Percentiles rank a stretch among this genome's conserved stretches.
Evolutionary conservation across 805 yeast genomes (phyloP).

Genomic region (Hagleromyces aurorensis): DNA sequence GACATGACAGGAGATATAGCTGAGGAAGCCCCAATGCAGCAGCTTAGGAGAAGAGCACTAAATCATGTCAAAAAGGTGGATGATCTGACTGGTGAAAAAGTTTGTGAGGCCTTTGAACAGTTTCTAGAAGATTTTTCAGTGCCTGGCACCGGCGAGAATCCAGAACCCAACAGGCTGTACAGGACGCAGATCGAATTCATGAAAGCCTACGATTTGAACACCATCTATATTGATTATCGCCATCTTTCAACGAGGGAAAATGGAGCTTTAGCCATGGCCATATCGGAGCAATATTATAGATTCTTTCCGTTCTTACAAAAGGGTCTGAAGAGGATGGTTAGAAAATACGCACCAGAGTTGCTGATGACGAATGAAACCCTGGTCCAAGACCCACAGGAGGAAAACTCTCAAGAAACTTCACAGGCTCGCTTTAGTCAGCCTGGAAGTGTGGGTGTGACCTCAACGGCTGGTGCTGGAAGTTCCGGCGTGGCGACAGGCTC

Average conservation of each 20-base stretch:
- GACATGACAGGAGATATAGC: constrained; percentile 12
- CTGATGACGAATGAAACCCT: constrained; percentile 39
- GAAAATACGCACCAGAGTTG: constrained; percentile 66
- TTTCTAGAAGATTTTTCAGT: constrained; percentile 64
- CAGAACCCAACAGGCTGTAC: constrained; percentile 64
- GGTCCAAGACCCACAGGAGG: constrained; percentile 18
- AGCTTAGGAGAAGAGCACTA: constrained; percentile 45
- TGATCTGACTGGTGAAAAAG: constrained; percentile 90
- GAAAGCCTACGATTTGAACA: constrained; percentile 64
- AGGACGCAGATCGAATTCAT: constrained; percentile 74
- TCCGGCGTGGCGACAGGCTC: constrained; percentile 16
- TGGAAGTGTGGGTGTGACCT: constrained; percentile 2
- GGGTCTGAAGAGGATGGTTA: constrained; percentile 67
- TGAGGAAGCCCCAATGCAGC: constrained; percentile 23
- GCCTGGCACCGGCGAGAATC: constrained; percentile 23
- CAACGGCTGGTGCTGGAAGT: constrained; percentile 5
- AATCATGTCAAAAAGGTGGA: constrained; percentile 75
- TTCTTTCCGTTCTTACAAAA: constrained; percentile 76
- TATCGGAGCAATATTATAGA: constrained; percentile 85
- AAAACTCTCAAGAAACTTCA: constrained; percentile 29
- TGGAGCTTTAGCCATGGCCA: constrained; percentile 84
- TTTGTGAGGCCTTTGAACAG: constrained; percentile 80
- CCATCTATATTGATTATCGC: constrained; percentile 77
- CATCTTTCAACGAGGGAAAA: constrained; percentile 70
- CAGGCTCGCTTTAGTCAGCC: constrained; percentile 6